Conservation (phyloP, 1,284 basidiomycete species). For the Ustilago shanxiensis region DNA sequence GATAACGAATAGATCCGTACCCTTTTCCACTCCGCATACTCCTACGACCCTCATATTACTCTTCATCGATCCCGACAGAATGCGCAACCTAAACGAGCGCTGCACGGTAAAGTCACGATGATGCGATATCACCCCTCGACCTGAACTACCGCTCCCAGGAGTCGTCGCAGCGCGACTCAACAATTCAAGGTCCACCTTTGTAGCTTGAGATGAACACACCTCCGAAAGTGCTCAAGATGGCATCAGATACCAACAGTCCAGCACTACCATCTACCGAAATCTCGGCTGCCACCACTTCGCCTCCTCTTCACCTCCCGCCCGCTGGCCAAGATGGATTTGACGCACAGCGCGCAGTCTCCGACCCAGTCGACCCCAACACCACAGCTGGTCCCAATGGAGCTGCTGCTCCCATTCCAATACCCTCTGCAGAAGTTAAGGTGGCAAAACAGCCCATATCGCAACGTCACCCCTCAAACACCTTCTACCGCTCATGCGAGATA, state of each 20-base stretch:
- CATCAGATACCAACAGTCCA: slow-evolving; percentile 24
- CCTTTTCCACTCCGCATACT: background rate
- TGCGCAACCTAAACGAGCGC: background rate
- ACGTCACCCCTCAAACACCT: slow-evolving; percentile 47
- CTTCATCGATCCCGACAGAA: background rate
- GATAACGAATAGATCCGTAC: background rate
- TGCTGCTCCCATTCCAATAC: slow-evolving; percentile 33
- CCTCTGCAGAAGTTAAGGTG: slow-evolving; percentile 14
- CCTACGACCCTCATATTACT: background rate
- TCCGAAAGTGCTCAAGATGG: slow-evolving; percentile 5
- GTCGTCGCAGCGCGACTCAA: no score
- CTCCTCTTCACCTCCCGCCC: slow-evolving; percentile 25
- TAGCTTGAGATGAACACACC: background rate
- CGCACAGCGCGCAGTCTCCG: slow-evolving; percentile 38
- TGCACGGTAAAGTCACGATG: background rate
- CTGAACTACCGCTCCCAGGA: background rate
- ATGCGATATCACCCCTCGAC: background rate
- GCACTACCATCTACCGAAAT: slow-evolving; percentile 43
- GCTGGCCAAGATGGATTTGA: slow-evolving; percentile 46
- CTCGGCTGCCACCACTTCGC: slow-evolving; percentile 23
- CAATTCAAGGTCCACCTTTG: background rate
- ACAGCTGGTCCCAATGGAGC: slow-evolving; percentile 4
- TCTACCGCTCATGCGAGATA: slow-evolving; percentile 53
- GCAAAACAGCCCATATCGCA: slow-evolving; percentile 33
- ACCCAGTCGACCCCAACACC: slow-evolving; percentile 9